phyloP scores from a whole-genome alignment of 768 basidiomycete genomes.

The Kwoniella botswanensis region DNA sequence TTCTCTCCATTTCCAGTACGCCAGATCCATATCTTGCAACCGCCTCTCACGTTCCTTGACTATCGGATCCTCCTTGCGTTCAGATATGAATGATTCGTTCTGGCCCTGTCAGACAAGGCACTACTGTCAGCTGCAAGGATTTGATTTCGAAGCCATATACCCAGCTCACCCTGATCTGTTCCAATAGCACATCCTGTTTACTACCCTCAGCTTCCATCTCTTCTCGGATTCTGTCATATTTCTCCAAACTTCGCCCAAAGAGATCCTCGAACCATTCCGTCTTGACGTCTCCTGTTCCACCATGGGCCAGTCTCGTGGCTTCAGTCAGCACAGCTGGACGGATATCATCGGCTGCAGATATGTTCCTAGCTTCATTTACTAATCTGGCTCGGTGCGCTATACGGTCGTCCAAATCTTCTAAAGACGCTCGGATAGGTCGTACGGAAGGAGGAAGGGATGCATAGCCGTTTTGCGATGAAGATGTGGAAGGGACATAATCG shows the following conservation, averaged over 20 bases:
- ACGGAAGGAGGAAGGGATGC: slow-evolving; percentile 47
- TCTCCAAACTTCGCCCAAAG: slow-evolving; percentile 75
- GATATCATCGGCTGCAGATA: slow-evolving; percentile 75
- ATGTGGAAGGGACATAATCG: slow-evolving; percentile 58
- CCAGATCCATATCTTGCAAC: slow-evolving; percentile 78
- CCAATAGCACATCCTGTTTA: slow-evolving; percentile 71
- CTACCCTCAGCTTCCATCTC: slow-evolving; percentile 66
- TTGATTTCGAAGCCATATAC: not conserved
- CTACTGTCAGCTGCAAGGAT: not conserved
- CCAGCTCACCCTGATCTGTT: slow-evolving; percentile 69
- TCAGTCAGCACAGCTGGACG: slow-evolving; percentile 69
- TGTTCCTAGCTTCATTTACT: slow-evolving; percentile 68
- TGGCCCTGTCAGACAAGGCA: slow-evolving; percentile 60
- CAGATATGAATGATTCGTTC: slow-evolving; percentile 76
- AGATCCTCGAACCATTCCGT: slow-evolving; percentile 88
- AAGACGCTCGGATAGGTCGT: slow-evolving; percentile 59
- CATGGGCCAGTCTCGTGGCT: slow-evolving; percentile 69
- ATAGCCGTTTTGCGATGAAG: slow-evolving; percentile 58
- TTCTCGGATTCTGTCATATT: slow-evolving; percentile 72
- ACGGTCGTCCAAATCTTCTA: slow-evolving; percentile 81
- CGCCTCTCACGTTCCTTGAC: slow-evolving; percentile 81
- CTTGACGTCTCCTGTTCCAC: slow-evolving; percentile 65
- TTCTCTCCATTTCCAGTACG: slow-evolving; percentile 86
- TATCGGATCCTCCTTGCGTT: slow-evolving; percentile 75
- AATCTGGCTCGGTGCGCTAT: slow-evolving; percentile 68